A percentile compares a stretch with the other conserved stretches of the same genome.
Evolutionary conservation across 1,284 basidiomycete genomes (phyloP).

Genomic region (Heliocybe sulcata): DNA sequence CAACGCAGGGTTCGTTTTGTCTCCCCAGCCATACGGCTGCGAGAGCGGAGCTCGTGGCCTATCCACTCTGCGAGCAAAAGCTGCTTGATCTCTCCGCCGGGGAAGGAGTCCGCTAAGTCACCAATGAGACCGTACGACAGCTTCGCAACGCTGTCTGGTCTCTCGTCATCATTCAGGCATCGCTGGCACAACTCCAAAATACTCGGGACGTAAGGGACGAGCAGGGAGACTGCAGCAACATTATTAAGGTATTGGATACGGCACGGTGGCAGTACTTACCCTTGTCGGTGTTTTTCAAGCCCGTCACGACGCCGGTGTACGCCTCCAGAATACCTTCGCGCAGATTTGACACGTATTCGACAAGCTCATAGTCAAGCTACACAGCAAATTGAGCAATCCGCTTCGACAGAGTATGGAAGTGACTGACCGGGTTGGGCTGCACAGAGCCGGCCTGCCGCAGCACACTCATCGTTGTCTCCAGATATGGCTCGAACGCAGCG

Average conservation of each 20-base stretch:
- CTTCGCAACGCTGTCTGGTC: conserved; percentile 74
- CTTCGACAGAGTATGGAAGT: conserved; percentile 7
- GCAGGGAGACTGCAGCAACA: conserved; percentile 40
- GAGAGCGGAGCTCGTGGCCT: conserved; percentile 66
- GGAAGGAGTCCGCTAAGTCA: conserved; percentile 87
- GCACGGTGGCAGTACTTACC: conserved; percentile 31
- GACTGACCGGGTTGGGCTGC: conserved; percentile 75
- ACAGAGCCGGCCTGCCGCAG: conserved; percentile 86
- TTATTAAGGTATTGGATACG: neutral
- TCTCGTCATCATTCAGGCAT: conserved; percentile 79
- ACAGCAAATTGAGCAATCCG: neutral
- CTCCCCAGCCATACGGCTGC: conserved; percentile 58
- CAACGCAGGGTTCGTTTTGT: conserved; percentile 77
- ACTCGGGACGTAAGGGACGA: conserved; percentile 69
- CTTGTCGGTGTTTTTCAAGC: conserved; percentile 80
- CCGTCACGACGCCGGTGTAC: conserved; percentile 92
- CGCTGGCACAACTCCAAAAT: conserved; percentile 83
- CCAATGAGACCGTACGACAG: conserved; percentile 83
- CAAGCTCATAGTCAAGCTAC: conserved; percentile 81
- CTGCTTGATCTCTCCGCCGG: conserved; percentile 75
- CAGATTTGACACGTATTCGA: conserved; percentile 89
- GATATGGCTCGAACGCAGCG: conserved; percentile 80
- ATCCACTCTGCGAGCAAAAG: conserved; percentile 81
- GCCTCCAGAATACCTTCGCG: conserved; percentile 96
- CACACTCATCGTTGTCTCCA: conserved; percentile 88